Conservation (phyloP, 257 asterid genomes). For the Przewalskia tangutica region DNA sequence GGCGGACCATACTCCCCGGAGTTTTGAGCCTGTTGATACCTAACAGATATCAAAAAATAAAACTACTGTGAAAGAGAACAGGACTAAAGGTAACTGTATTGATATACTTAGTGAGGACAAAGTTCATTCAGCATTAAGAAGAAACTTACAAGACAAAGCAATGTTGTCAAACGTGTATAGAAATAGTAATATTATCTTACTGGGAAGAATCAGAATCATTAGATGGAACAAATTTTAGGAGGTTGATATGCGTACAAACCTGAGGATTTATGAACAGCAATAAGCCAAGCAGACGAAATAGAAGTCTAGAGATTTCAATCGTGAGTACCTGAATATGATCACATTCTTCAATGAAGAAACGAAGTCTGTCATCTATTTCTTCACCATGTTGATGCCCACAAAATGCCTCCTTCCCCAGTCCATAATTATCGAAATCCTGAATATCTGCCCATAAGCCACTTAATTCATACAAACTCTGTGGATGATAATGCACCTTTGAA, state of each 20-base stretch:
- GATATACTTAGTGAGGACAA: neutral
- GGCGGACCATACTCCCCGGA: neutral
- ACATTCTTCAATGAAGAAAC: constrained; percentile 90
- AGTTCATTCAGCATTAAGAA: neutral
- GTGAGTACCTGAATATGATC: constrained; percentile 75
- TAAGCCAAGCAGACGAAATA: neutral
- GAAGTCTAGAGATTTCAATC: neutral
- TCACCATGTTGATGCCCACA: constrained; percentile 47
- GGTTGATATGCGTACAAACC: neutral
- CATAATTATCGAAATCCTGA: constrained; percentile 55
- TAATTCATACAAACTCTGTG: constrained; percentile 77
- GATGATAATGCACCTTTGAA: constrained; percentile 91
- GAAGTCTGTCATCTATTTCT: constrained; percentile 78
- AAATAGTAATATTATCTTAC: neutral
- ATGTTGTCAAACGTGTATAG: neutral
- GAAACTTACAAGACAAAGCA: neutral
- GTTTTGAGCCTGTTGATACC: neutral
- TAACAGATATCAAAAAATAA: neutral
- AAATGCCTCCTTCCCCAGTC: constrained; percentile 69
- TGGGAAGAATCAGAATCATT: neutral
- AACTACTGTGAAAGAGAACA: neutral
- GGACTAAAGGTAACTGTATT: neutral
- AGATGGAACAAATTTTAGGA: neutral
- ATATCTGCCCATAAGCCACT: constrained; percentile 56
- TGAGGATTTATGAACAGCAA: neutral